A percentile compares a stretch with the other conserved stretches of the same genome.
phyloP scores from a whole-genome alignment of 495 filamentous ascomycete genomes.

The Schizothecium vesticola region DNA sequence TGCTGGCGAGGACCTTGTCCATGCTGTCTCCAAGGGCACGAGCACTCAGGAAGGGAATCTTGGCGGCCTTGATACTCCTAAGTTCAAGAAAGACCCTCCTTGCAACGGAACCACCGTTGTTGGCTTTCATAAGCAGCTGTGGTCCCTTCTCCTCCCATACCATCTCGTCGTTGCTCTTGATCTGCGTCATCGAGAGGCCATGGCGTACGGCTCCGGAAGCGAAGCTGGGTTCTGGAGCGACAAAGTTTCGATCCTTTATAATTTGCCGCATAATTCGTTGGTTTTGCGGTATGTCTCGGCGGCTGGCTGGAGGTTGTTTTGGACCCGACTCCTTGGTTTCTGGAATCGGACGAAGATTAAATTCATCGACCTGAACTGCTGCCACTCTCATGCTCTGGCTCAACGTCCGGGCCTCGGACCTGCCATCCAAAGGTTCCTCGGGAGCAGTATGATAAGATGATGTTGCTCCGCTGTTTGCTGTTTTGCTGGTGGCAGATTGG shows the following conservation, averaged over 20 bases:
- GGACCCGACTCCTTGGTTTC: neutral
- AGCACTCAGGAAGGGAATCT: constrained; percentile 17
- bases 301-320: neutral
- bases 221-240: neutral
- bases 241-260: neutral
- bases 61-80: constrained; percentile 7
- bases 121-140: neutral
- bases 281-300: neutral
- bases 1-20: constrained; percentile 11
- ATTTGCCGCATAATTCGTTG: neutral
- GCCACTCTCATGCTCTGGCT: neutral
- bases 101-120: constrained; percentile 7
- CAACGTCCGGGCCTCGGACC: neutral
- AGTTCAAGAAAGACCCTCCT: constrained; percentile 17
- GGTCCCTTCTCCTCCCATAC: neutral
- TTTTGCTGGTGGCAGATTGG: neutral
- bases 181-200: neutral
- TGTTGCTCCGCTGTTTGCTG: neutral
- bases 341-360: neutral
- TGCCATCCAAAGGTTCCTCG: neutral
- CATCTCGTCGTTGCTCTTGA: neutral
- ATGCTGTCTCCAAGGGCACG: constrained; percentile 4
- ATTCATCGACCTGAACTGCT: neutral
- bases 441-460: neutral
- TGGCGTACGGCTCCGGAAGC: neutral